phyloP scores from a whole-genome alignment of 345 rosid genomes.

The Murraya koenigii region DNA sequence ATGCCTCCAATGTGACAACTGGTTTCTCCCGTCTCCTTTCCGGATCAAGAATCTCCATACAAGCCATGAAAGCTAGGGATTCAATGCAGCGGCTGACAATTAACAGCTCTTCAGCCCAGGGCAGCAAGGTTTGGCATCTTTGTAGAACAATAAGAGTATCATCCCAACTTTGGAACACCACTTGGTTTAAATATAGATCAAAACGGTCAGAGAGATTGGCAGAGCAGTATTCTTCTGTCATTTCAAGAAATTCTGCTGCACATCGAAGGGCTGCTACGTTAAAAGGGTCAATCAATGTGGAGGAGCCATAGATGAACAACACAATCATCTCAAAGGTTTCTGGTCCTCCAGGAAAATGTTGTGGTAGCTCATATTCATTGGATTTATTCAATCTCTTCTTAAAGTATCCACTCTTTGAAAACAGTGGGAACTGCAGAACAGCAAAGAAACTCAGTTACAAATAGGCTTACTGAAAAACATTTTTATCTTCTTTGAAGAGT shows the following conservation, averaged over 20 bases:
- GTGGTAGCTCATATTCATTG: constrained; percentile 51
- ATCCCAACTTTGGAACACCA: constrained; percentile 76
- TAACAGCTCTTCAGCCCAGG: constrained; percentile 59
- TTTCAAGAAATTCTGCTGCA: constrained; percentile 74
- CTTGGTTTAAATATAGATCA: constrained; percentile 74
- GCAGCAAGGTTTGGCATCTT: constrained; percentile 53
- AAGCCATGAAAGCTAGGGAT: constrained; percentile 77
- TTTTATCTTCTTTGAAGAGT: neutral
- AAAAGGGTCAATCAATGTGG: constrained; percentile 61
- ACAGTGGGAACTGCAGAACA: constrained; percentile 52
- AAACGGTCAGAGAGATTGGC: constrained; percentile 71
- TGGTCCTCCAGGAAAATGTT: constrained; percentile 73
- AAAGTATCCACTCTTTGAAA: constrained; percentile 69
- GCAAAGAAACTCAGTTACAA: constrained; percentile 1
- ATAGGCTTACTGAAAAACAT: neutral
- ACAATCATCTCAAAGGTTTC: constrained; percentile 69
- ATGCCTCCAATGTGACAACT: constrained; percentile 46
- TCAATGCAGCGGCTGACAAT: constrained; percentile 79
- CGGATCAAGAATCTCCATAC: constrained; percentile 91
- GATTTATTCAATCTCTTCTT: constrained; percentile 43
- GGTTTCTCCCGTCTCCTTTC: constrained; percentile 65
- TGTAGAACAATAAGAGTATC: constrained; percentile 69
- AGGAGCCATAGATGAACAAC: constrained; percentile 64
- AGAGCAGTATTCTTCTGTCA: constrained; percentile 57
- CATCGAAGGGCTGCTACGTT: constrained; percentile 67